A percentile compares a stretch with the other conserved stretches of the same genome.
Conservation (phyloP, 2,329 filamentous ascomycete genomes). For the Bipolaris sorokiniana region DNA sequence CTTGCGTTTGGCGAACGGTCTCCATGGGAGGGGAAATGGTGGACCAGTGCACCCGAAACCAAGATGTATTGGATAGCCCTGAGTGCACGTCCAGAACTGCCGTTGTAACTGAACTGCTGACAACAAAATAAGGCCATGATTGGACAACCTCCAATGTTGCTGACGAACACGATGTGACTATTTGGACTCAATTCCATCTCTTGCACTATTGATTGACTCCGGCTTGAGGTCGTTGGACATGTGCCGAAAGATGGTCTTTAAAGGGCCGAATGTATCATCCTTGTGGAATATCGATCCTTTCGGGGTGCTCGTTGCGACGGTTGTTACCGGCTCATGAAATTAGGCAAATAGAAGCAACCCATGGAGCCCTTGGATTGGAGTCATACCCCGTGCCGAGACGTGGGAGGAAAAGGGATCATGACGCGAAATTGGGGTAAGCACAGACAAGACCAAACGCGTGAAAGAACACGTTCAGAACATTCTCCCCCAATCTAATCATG, state of each 20-base stretch:
- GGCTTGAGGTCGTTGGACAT: not conserved
- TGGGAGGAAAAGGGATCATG: not conserved
- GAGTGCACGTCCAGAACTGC: too few species aligned
- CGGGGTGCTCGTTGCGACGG: not conserved
- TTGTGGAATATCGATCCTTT: conserved; percentile 1
- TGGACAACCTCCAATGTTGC: not conserved
- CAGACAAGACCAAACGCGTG: not conserved
- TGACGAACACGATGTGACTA: not conserved
- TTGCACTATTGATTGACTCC: not conserved
- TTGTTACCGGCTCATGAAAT: conserved; percentile 1
- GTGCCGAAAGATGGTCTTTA: not conserved
- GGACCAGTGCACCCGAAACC: not conserved
- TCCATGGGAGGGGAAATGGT: not conserved
- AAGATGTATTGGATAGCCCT: not conserved
- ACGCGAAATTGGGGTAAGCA: conserved; percentile 10
- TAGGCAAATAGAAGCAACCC: not conserved
- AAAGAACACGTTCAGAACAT: conserved; percentile 6
- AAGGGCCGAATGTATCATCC: conserved; percentile 12
- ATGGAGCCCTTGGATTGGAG: not conserved
- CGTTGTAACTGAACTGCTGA: not conserved
- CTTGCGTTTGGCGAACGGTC: not conserved
- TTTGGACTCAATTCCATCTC: not conserved
- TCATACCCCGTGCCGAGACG: not conserved
- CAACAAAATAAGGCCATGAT: not conserved
- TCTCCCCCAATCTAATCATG: conserved; percentile 1